A percentile compares a stretch with the other conserved stretches of the same genome.
Conservation (phyloP, 805 yeast genomes). For the Priceomyces medius region DNA sequence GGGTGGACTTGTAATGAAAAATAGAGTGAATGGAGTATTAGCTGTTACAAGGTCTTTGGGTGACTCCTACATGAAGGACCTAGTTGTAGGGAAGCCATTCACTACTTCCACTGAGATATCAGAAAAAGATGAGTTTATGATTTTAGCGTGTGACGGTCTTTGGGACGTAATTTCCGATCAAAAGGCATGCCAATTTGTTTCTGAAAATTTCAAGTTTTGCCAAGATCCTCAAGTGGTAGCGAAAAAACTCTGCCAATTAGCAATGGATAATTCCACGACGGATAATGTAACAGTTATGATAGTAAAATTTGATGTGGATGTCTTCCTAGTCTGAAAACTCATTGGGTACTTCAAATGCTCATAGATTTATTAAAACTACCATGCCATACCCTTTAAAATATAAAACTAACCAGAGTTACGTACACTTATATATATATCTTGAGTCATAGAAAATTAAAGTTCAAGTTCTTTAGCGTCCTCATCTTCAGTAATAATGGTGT, state of each 20-base stretch:
- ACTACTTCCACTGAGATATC: slow-evolving; percentile 82
- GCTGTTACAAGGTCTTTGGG: slow-evolving; percentile 95
- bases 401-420: too few relatives aligned
- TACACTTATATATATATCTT: too few relatives aligned
- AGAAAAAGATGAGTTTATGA: slow-evolving; percentile 69
- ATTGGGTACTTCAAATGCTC: not conserved
- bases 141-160: slow-evolving; percentile 92
- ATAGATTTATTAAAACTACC: too few relatives aligned
- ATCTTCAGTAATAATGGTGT: slow-evolving; percentile 8
- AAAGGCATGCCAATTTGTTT: slow-evolving; percentile 73
- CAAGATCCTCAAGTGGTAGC: slow-evolving; percentile 65
- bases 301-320: slow-evolving; percentile 51
- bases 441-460: not conserved
- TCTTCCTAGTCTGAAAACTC: slow-evolving; percentile 28
- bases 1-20: slow-evolving; percentile 88
- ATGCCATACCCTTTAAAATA: too few relatives aligned
- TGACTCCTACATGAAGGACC: slow-evolving; percentile 85
- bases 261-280: slow-evolving; percentile 75
- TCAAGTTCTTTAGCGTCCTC: slow-evolving; percentile 6
- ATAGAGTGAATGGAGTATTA: slow-evolving; percentile 91
- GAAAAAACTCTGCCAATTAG: slow-evolving; percentile 62
- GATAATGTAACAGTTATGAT: slow-evolving; percentile 96
- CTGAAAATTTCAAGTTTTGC: slow-evolving; percentile 36
- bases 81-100: slow-evolving; percentile 87
- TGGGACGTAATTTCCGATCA: slow-evolving; percentile 94